Conservation (phyloP, 371 early-diverging fungal species). For the Mortierella sp. region DNA sequence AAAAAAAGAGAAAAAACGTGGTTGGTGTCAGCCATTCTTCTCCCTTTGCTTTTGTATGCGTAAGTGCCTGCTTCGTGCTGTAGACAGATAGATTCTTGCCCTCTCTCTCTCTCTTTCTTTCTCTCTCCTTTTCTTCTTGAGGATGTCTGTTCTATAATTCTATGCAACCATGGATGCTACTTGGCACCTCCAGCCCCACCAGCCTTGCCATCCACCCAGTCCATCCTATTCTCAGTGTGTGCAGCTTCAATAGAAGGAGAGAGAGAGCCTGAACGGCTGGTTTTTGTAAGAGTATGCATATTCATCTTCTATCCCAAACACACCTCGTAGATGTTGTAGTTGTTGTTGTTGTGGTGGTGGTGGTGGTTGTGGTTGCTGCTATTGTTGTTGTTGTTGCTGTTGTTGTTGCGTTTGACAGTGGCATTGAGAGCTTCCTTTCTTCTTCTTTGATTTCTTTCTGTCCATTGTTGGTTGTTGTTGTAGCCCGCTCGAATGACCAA, state of each 20-base stretch:
- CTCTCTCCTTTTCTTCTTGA: not conserved
- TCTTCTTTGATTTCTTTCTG: not conserved
- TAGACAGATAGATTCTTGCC: too few species aligned
- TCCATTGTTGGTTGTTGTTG: not conserved
- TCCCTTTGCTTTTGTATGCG: not conserved
- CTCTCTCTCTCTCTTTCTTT: not conserved
- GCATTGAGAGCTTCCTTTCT: not conserved
- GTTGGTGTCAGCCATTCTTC: not conserved
- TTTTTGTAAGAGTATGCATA: too few species aligned
- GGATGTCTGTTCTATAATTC: too few species aligned
- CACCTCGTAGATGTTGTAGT: not conserved
- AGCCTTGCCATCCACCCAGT: not conserved
- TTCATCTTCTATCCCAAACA: too few species aligned
- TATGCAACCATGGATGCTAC: too few species aligned
- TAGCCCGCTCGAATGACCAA: not conserved
- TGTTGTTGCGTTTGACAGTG: not conserved
- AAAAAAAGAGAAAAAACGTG: slow-evolving; percentile 12
- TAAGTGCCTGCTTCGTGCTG: too few species aligned
- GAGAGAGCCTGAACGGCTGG: not conserved
- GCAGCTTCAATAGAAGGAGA: not conserved
- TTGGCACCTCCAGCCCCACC: not conserved
- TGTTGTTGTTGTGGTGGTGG: not conserved
- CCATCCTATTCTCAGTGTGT: not conserved
- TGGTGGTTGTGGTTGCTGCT: not conserved
- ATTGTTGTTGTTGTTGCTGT: not conserved